Base-by-base conservation (phyloP, 345 rosid genomes). In the Lumnitzera racemosa region DNA sequence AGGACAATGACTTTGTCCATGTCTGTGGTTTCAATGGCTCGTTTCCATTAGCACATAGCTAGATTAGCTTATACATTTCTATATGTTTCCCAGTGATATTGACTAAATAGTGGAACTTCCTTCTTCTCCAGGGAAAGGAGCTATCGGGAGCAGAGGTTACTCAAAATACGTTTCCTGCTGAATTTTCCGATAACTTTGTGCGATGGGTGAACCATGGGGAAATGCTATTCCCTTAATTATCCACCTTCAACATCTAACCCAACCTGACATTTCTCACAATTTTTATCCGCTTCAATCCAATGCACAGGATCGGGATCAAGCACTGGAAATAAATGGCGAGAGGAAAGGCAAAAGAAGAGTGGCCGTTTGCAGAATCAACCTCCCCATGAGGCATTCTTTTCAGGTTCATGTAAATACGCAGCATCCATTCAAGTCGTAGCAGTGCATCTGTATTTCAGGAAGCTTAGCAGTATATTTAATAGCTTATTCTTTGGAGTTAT, bases 201-300 rank as follows among this genome's bases (percentile, higher is more conserved):
- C 71, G 72, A 53, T 94, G 99, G 99, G 87, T 94, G 49, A 76
- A 64, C 43, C 58, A 86, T 36, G 97, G 90, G 55, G 87, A 74
- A 50, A 63, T 71, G 73, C 71, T 76, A 55, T 76, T 57, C 75
- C 71, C 12, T 12, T 76, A 62, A 70, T 60, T 15, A 13, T 24
- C 13, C 55, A 20, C 0, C 49, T 27, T 12, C 5, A 59, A 48
- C 61, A 25, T 15, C 31, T 9, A 20, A n/a, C 27, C 10, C n/a
- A 2, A n/a, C 53, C 17, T 41, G 52, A 58, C 53, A 66, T 57
- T 41, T 51, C 36, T 20, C 16, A 17, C 16, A 20, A 55, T 63
- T 63, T 24, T 58, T 53, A 62, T 50, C 31, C 56, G 47, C 46
- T 53, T 53, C 69, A 55, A 68, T 64, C 75, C 80, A 72, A 31